These are phyloP conservation scores for Handroanthus guayacan DNA, from an alignment of 257 asterid genomes.

Conservation along the genomic window DNA sequence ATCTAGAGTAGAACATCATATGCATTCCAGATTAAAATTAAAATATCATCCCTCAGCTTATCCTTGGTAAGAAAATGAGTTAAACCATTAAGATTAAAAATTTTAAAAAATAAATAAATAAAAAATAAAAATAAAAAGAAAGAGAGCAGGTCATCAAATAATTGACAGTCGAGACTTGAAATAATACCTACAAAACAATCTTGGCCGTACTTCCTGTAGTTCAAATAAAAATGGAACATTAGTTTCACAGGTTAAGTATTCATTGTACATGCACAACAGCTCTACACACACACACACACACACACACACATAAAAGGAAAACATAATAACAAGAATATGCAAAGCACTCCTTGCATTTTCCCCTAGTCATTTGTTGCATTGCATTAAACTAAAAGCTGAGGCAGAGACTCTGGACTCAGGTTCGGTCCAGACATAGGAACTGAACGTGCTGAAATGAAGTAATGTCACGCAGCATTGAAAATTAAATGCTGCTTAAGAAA, in stretches of 20 bases:
- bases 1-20: no score
- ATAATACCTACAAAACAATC: constrained; percentile 53
- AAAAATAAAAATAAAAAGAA: no score
- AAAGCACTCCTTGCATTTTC: not conserved
- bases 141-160: no score
- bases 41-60: no score
- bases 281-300: no score
- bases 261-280: constrained; percentile 3
- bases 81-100: no score
- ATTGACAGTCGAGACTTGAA: no score
- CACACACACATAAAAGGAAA: not conserved
- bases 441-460: constrained; percentile 8
- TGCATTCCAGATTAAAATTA: no score
- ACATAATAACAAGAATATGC: constrained; percentile 14
- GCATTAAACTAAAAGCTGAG: not conserved
- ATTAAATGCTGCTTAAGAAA: constrained; percentile 23
- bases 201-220: constrained; percentile 56
- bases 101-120: no score
- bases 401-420: not conserved
- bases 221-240: constrained; percentile 28
- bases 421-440: not conserved
- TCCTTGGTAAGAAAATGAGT: no score
- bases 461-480: not conserved
- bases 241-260: constrained; percentile 26
- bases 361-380: not conserved